phyloP scores from a whole-genome alignment of 2,329 filamentous ascomycete genomes.

The Alternaria angustiovoidea region DNA sequence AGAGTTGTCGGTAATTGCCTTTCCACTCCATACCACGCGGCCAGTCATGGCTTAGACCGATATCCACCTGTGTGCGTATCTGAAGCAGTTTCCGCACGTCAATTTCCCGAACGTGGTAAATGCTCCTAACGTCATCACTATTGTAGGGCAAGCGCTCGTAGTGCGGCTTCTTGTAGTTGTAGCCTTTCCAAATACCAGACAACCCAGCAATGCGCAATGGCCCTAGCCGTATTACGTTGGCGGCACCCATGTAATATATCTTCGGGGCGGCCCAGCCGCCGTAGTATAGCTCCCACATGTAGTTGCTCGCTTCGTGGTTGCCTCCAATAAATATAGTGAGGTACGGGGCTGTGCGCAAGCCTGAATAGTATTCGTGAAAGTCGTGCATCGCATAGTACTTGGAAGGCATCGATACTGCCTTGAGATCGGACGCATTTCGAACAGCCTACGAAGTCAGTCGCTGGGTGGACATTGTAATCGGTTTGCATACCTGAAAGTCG shows the following conservation, averaged over 20 bases:
- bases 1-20: constrained; percentile 74
- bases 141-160: constrained; percentile 87
- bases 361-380: constrained; percentile 94
- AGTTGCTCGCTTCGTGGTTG: constrained; percentile 92
- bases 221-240: constrained; percentile 85
- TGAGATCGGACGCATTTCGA: constrained; percentile 86
- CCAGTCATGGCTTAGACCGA: constrained; percentile 97
- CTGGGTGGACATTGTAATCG: not conserved
- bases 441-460: constrained; percentile 67
- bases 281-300: constrained; percentile 92
- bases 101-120: constrained; percentile 89
- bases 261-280: constrained; percentile 97
- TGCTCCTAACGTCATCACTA: constrained; percentile 75
- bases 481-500: constrained; percentile 78
- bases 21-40: constrained; percentile 81
- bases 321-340: constrained; percentile 92
- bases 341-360: constrained; percentile 78
- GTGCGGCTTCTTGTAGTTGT: constrained; percentile 84
- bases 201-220: constrained; percentile 87
- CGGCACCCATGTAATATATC: constrained; percentile 95
- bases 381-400: constrained; percentile 91
- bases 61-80: constrained; percentile 84
- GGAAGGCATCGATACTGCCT: constrained; percentile 84
- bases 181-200: constrained; percentile 94
- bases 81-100: constrained; percentile 91